A percentile compares a stretch with the other conserved stretches of the same genome.
Conservation (phyloP, 1,284 basidiomycete genomes). For the Apiotrichum mycotoxinovorans region DNA sequence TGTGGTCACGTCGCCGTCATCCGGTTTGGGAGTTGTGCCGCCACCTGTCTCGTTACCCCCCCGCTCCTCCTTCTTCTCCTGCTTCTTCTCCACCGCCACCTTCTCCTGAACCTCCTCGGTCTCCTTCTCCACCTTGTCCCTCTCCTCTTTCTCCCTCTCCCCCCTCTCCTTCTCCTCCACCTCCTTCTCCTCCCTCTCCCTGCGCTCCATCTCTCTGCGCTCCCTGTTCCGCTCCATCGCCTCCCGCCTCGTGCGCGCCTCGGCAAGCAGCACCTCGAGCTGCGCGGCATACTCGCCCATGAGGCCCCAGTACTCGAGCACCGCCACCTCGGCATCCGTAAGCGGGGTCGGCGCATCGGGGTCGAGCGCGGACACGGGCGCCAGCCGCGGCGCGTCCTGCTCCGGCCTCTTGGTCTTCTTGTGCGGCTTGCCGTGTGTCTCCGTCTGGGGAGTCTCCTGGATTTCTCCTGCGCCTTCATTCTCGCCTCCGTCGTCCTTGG, state of each 20-base stretch:
- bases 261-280: background rate
- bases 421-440: background rate
- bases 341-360: slow-evolving; percentile 19
- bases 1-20: too few relatives aligned
- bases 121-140: too few relatives aligned
- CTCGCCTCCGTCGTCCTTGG: background rate
- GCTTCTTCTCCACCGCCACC: too few relatives aligned
- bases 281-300: slow-evolving; percentile 14
- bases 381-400: background rate
- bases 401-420: background rate
- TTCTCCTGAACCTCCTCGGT: too few relatives aligned
- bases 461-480: background rate
- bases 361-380: slow-evolving; percentile 7
- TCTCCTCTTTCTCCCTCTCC: too few relatives aligned
- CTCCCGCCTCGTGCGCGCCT: background rate
- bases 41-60: too few relatives aligned
- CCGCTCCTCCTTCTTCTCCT: too few relatives aligned
- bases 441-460: background rate
- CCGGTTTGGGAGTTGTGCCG: too few relatives aligned
- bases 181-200: background rate
- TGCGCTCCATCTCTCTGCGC: background rate
- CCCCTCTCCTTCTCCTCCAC: background rate
- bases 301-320: slow-evolving; percentile 27
- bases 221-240: background rate
- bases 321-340: slow-evolving; percentile 7